Percentiles rank a stretch among this genome's conserved stretches.
Evolutionary conservation across 2,329 filamentous ascomycete species (phyloP).

Genomic region (Aureobasidium zeae): DNA sequence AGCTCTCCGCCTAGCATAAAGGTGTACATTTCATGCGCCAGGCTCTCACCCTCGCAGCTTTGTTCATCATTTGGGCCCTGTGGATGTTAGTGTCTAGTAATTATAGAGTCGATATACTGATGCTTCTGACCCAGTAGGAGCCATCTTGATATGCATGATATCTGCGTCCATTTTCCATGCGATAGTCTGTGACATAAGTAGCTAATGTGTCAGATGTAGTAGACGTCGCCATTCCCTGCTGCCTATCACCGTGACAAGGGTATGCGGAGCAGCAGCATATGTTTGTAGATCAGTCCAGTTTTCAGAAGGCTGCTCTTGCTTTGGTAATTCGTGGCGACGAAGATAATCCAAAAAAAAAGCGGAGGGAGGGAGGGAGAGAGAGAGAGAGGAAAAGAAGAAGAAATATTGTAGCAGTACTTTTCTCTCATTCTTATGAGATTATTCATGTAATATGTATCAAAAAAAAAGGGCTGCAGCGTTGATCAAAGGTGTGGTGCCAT

Average conservation of each 20-base stretch:
- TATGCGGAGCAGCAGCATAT: not conserved
- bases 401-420: too few relatives aligned
- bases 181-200: constrained; percentile 19
- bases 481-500: too few relatives aligned
- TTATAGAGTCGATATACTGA: constrained; percentile 20
- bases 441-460: constrained; percentile 3
- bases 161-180: constrained; percentile 28
- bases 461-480: too few relatives aligned
- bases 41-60: constrained; percentile 36
- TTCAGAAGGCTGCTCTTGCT: too few relatives aligned
- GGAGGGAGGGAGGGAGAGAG: too few relatives aligned
- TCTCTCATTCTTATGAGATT: not conserved
- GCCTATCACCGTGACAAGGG: not conserved
- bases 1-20: constrained; percentile 27
- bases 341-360: too few relatives aligned
- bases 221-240: constrained; percentile 6
- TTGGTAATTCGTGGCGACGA: too few relatives aligned
- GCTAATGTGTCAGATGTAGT: constrained; percentile 15
- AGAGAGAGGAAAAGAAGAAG: too few relatives aligned
- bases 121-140: constrained; percentile 20
- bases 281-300: too few relatives aligned
- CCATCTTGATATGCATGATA: constrained; percentile 30
- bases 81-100: constrained; percentile 11
- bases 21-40: constrained; percentile 36
- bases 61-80: constrained; percentile 36